Percentiles rank a stretch among this genome's conserved stretches.
Evolutionary conservation across 768 basidiomycete species (phyloP).

Genomic region (Collybia nuda): DNA sequence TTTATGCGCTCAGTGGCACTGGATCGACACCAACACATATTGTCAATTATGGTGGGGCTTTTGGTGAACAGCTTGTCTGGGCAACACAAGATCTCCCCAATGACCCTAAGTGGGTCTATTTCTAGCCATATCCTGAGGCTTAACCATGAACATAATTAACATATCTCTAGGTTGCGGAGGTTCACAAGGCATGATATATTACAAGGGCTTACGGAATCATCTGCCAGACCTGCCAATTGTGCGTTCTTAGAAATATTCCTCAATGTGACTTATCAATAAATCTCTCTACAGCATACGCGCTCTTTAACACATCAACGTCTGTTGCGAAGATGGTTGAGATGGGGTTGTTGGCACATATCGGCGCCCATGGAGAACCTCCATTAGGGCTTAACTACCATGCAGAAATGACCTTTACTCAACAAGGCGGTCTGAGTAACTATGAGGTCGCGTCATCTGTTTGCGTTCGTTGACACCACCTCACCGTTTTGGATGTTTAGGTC

Average conservation of each 20-base stretch:
- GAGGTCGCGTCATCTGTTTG: constrained; percentile 42
- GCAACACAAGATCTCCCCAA: constrained; percentile 63
- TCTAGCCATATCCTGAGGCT: neutral
- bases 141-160: neutral
- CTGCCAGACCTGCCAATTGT: constrained; percentile 60
- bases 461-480: neutral
- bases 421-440: constrained; percentile 69
- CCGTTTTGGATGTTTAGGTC: constrained; percentile 35
- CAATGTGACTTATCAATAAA: constrained; percentile 2
- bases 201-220: constrained; percentile 60
- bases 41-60: constrained; percentile 74
- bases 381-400: constrained; percentile 76
- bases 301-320: constrained; percentile 71
- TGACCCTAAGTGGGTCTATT: constrained; percentile 57
- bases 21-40: constrained; percentile 74
- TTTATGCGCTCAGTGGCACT: constrained; percentile 68
- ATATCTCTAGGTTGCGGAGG: constrained; percentile 56
- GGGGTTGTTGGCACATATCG: constrained; percentile 64
- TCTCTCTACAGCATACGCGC: constrained; percentile 47
- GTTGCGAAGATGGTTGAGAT: constrained; percentile 67
- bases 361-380: constrained; percentile 74
- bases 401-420: constrained; percentile 65
- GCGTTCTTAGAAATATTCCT: constrained; percentile 16
- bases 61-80: constrained; percentile 71
- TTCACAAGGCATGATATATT: constrained; percentile 67